Evolutionary conservation across 2,329 filamentous ascomycete species (phyloP), one percentile per base, ranked within the genome.

Genomic region (Nothopassalora personata): DNA sequence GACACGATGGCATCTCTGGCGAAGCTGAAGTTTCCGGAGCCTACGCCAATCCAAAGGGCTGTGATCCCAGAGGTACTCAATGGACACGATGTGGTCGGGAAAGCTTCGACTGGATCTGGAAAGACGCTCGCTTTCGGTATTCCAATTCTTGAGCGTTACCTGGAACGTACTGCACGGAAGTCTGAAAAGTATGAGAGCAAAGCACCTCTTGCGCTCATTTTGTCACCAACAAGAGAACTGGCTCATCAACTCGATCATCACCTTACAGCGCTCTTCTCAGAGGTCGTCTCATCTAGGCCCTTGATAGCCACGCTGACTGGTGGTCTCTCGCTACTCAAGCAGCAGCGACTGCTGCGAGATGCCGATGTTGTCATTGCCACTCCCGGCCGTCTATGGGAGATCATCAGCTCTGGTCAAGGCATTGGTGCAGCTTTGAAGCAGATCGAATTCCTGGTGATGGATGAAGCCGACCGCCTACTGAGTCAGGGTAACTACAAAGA

Each of bases 401-500:
- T 99, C 5, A 84, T 97, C 60, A 91, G 89, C 72, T 84, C 85
- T 1, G 89, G 88, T 48, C 81, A 83, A 10, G 85, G 86, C 5
- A 74, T 95, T 23, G 82, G 93, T 58, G 77, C 79, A 2, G 83
- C 85, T 1, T 86, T 99, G 68, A 87, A 86, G 70, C 76, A 83
- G 53, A 87, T 96, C 51, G 81, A 83, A 53, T 97, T 93, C 71
- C 77, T 99, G 1, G 91, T 97, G 0, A 82, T 99, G 1, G 94
- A 99, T 67, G 94, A 99, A 74, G 94, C 94, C 0, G 94, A 99
- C 77, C 83, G 94, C 54, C 80, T 99, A 18, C 81, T 99, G 61
- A 94, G 91, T 54, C 89, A 95, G 65, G 94, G 94, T 0, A 90
- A 97, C 71, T 99, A 96, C 77, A 93, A 97, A 73, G 94, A 99